Evolutionary conservation across 225 moss, liverwort and hornwort genomes (phyloP).

Genomic region (Polytrichum formosum): DNA sequence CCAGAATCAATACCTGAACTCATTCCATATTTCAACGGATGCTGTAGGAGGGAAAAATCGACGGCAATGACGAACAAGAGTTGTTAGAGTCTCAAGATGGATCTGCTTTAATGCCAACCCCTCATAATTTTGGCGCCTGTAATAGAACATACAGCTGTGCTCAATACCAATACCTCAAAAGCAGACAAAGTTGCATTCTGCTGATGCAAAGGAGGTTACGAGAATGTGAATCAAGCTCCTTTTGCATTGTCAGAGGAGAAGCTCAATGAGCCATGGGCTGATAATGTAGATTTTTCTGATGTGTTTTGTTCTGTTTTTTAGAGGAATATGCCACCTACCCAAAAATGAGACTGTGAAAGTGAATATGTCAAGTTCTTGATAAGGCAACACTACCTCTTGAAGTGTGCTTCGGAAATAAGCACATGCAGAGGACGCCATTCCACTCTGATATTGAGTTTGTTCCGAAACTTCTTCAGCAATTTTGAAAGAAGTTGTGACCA

Average conservation of each 20-base stretch:
- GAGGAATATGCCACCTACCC: no score
- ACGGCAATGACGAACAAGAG: conserved; percentile 72
- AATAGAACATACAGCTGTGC: conserved; percentile 17
- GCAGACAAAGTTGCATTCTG: no score
- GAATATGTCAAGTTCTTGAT: no score
- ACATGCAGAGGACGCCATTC: conserved; percentile 83
- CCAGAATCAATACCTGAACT: conserved; percentile 63
- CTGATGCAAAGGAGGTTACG: no score
- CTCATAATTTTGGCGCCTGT: conserved; percentile 89
- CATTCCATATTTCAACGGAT: conserved; percentile 82
- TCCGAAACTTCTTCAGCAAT: conserved; percentile 76
- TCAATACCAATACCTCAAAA: conserved; percentile 1
- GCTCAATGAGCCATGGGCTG: neutral
- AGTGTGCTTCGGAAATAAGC: conserved; percentile 75
- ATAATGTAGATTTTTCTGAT: no score
- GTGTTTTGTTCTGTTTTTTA: no score
- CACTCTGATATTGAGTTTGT: conserved; percentile 59
- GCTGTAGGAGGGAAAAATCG: conserved; percentile 76
- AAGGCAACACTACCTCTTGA: conserved; percentile 63
- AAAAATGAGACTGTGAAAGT: no score
- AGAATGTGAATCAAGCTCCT: no score
- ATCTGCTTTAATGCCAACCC: conserved; percentile 88
- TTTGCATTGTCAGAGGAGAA: neutral
- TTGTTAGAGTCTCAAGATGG: conserved; percentile 81
- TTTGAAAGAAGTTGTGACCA: conserved; percentile 81